Evolutionary conservation across 768 basidiomycete species (phyloP).

Genomic region (Hypholoma sublateritium): DNA sequence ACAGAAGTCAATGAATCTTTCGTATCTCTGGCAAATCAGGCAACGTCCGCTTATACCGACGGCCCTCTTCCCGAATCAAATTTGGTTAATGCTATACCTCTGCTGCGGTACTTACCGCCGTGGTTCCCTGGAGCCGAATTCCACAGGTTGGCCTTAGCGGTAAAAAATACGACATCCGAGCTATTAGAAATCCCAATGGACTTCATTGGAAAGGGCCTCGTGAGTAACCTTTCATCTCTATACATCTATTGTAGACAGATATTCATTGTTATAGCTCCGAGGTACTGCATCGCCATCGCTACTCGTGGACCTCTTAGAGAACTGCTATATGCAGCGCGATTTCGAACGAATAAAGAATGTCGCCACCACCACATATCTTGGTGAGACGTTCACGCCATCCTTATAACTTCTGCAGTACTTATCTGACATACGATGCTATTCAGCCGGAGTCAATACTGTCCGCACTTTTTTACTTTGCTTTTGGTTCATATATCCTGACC

Average conservation of each 20-base stretch:
- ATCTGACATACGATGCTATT: background rate
- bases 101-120: constrained; percentile 14
- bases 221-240: background rate
- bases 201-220: constrained; percentile 15
- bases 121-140: constrained; percentile 20
- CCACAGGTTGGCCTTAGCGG: constrained; percentile 11
- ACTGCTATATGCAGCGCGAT: constrained; percentile 16
- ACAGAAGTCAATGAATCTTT: constrained; percentile 10
- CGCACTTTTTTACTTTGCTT: background rate
- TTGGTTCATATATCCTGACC: background rate
- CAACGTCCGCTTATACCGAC: background rate
- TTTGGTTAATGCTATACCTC: constrained; percentile 9
- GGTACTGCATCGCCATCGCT: constrained; percentile 16
- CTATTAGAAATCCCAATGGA: constrained; percentile 16
- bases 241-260: background rate
- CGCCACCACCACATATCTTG: constrained; percentile 15
- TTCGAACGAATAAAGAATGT: constrained; percentile 17
- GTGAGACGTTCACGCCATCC: constrained; percentile 5
- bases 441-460: constrained; percentile 18
- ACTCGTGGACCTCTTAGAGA: constrained; percentile 16
- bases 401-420: background rate
- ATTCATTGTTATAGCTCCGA: constrained; percentile 7
- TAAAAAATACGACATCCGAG: constrained; percentile 8
- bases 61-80: constrained; percentile 1
- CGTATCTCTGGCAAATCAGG: constrained; percentile 7